Base-by-base conservation (phyloP, 1,284 basidiomycete species). In the Trametes sp. region DNA sequence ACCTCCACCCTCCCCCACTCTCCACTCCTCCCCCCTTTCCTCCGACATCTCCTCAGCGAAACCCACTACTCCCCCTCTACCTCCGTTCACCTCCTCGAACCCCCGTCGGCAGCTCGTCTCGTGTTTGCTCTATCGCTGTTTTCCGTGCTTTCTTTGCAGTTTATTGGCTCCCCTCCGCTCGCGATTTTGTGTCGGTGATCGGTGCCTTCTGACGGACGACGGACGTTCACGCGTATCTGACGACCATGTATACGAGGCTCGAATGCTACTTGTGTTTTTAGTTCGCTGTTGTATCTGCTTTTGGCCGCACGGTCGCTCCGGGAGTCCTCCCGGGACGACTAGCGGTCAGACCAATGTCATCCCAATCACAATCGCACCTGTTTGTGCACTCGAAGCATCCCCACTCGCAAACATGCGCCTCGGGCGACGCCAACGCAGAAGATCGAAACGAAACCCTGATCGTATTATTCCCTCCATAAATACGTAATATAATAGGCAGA, bases 401-500 rank as follows among this genome's bases (percentile, higher is more conserved):
- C n/a, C n/a, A n/a, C n/a, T n/a, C n/a, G n/a, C n/a, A n/a, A n/a
- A n/a, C n/a, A n/a, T n/a, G n/a, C n/a, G n/a, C n/a, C n/a, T n/a
- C n/a, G n/a, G n/a, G n/a, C n/a, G n/a, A n/a, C n/a, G n/a, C n/a
- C n/a, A n/a, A n/a, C n/a, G n/a, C n/a, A n/a, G n/a, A n/a, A n/a
- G n/a, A n/a, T n/a, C n/a, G 24, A 26, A 31, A 31, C 48, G 48
- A 11, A 49, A n/a, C 28, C 48, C 48, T 31, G 51, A 33, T 46
- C 56, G 36, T 38, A 61, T 58, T 59, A 57, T 62, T 61, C 65
- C 65, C 65, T 66, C 57, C 65, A 67, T 67, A 67, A 64, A 67
- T 67, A 67, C 42, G 56, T 52, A 54, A 62, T 57, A 66, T 66
- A 63, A 62, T 57, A 65, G 9, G 8, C n/a, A 29, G 4, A 21